Evolutionary conservation across 2,329 filamentous ascomycete genomes (phyloP).

Genomic region (Nemania sp.): DNA sequence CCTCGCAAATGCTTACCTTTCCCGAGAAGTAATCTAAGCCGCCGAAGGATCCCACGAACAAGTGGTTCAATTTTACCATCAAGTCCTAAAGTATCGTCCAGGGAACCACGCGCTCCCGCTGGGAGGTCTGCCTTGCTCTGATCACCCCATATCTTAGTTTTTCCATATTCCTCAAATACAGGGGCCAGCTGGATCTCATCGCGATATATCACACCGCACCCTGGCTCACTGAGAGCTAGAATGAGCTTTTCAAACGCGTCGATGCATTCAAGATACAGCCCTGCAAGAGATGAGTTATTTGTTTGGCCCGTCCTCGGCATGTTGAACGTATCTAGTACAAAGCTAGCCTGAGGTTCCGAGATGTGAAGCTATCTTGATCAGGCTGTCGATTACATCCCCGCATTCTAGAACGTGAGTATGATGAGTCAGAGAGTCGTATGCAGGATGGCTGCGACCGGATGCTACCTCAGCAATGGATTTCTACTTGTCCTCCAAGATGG

Average conservation of each 20-base stretch:
- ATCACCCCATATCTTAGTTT: slow-evolving; percentile 5
- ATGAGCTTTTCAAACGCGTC: slow-evolving; percentile 1
- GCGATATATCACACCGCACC: slow-evolving; percentile 2
- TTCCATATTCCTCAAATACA: slow-evolving; percentile 7
- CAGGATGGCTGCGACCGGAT: too few relatives aligned
- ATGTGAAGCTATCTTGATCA: too few relatives aligned
- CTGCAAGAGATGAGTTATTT: neutral
- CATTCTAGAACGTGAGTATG: too few relatives aligned
- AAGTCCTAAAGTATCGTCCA: slow-evolving; percentile 5
- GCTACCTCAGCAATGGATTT: too few relatives aligned
- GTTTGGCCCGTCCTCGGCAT: neutral
- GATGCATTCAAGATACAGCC: neutral
- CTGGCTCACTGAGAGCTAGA: slow-evolving; percentile 2
- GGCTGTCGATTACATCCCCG: too few relatives aligned
- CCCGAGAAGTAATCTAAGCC: neutral
- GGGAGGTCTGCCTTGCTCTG: slow-evolving; percentile 7
- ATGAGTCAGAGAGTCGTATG: too few relatives aligned
- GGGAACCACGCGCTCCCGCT: neutral
- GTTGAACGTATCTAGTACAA: neutral
- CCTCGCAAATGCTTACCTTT: slow-evolving; percentile 8
- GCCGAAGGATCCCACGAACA: neutral
- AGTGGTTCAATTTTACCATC: neutral
- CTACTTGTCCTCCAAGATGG: too few relatives aligned
- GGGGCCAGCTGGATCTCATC: neutral
- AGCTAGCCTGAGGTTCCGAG: neutral